phyloP scores from a whole-genome alignment of 129 eudicot species.

The Centella asiatica region DNA sequence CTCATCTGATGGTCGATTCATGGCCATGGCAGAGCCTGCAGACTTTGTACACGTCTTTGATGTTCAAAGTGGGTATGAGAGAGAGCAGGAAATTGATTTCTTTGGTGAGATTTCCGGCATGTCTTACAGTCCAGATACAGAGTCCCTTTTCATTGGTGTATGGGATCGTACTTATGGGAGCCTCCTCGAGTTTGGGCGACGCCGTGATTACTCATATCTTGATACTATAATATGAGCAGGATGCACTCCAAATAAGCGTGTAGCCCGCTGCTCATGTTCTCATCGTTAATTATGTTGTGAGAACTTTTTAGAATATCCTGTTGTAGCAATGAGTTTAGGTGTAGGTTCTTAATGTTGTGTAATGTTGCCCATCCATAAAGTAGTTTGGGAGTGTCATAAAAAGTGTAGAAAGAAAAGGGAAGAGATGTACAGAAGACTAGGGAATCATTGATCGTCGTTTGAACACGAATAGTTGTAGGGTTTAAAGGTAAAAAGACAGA shows the following conservation, averaged over 20 bases:
- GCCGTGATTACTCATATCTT: conserved; percentile 45
- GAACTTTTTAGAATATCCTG: not conserved
- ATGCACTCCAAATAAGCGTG: conserved; percentile 13
- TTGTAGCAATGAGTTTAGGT: conserved; percentile 10
- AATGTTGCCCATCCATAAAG: not conserved
- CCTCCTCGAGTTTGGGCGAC: conserved; percentile 68
- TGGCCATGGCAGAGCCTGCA: conserved; percentile 97
- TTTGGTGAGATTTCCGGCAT: conserved; percentile 90
- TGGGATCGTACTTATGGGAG: conserved; percentile 93
- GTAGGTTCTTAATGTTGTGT: conserved; percentile 12
- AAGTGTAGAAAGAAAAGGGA: conserved; percentile 13
- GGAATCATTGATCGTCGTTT: conserved; percentile 13
- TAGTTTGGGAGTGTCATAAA: not conserved
- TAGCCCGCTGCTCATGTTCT: not conserved
- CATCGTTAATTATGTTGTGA: not conserved
- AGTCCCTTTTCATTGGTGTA: conserved; percentile 69
- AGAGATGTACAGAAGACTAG: conserved; percentile 29
- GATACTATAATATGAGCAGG: conserved; percentile 39
- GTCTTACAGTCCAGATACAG: conserved; percentile 80
- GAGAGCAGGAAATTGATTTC: conserved; percentile 83
- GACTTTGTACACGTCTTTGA: conserved; percentile 86
- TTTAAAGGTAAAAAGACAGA: not conserved
- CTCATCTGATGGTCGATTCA: conserved; percentile 69
- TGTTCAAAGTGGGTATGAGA: conserved; percentile 62
- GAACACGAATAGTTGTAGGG: conserved; percentile 6